A percentile compares a stretch with the other conserved stretches of the same genome.
These are phyloP conservation scores for Claviceps digitariae DNA, from an alignment of 2,329 filamentous ascomycete species.

Conservation along the genomic window DNA sequence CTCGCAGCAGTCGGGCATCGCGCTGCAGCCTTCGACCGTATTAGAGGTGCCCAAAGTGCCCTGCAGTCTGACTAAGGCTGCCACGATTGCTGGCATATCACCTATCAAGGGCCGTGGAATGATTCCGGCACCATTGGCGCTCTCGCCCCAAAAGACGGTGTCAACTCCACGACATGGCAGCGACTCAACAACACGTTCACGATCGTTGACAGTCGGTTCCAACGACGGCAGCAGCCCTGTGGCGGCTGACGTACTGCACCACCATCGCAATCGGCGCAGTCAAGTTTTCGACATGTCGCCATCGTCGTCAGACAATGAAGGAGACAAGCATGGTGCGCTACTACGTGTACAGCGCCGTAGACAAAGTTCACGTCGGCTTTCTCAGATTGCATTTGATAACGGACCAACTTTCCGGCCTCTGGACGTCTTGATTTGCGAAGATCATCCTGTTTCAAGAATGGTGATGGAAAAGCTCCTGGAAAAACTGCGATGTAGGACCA, in stretches of 20 bases:
- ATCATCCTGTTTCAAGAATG: slow-evolving; percentile 89
- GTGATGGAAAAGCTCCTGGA: slow-evolving; percentile 99
- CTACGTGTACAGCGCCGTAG: slow-evolving; percentile 84
- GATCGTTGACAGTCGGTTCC: slow-evolving; percentile 87
- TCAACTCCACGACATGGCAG: slow-evolving; percentile 48
- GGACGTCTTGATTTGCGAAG: slow-evolving; percentile 92
- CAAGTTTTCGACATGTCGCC: slow-evolving; percentile 95
- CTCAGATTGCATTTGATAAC: slow-evolving; percentile 75
- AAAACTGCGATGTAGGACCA: slow-evolving; percentile 86
- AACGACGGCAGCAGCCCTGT: slow-evolving; percentile 82
- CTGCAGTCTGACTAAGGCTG: slow-evolving; percentile 45
- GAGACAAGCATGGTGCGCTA: slow-evolving; percentile 78
- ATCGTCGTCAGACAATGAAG: slow-evolving; percentile 94
- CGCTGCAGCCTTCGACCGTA: slow-evolving; percentile 56
- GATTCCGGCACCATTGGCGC: slow-evolving; percentile 36
- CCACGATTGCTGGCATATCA: slow-evolving; percentile 39
- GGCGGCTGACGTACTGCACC: slow-evolving; percentile 52
- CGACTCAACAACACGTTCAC: slow-evolving; percentile 53
- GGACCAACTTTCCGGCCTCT: slow-evolving; percentile 79
- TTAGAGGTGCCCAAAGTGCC: slow-evolving; percentile 58
- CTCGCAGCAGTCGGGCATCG: slow-evolving; percentile 56
- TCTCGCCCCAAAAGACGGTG: slow-evolving; percentile 50
- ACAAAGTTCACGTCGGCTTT: slow-evolving; percentile 91
- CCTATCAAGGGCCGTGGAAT: slow-evolving; percentile 42
- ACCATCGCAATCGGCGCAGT: slow-evolving; percentile 81